phyloP scores from a whole-genome alignment of 2,329 filamentous ascomycete genomes.

The Curvularia eragrostidis region DNA sequence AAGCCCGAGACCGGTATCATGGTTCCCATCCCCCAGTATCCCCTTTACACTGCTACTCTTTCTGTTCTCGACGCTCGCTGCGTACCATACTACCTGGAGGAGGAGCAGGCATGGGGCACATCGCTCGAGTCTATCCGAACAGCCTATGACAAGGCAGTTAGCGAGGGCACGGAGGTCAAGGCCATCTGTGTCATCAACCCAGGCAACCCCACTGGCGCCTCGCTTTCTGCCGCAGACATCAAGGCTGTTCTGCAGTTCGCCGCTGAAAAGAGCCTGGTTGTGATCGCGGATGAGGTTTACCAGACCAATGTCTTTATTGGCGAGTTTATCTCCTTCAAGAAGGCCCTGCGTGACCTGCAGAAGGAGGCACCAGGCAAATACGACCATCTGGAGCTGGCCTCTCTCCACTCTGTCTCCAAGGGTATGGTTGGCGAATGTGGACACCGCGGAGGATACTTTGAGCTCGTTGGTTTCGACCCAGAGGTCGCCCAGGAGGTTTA shows the following conservation, averaged over 20 bases:
- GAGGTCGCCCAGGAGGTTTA: conserved; percentile 93
- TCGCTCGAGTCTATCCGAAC: conserved; percentile 78
- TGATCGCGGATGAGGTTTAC: conserved; percentile 97
- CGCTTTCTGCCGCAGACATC: conserved; percentile 78
- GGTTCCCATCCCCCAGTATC: conserved; percentile 96
- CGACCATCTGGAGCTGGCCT: conserved; percentile 85
- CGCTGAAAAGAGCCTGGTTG: conserved; percentile 80
- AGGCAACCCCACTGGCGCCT: conserved; percentile 94
- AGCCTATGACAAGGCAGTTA: conserved; percentile 75
- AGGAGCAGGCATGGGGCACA: conserved; percentile 85
- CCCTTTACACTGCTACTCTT: conserved; percentile 93
- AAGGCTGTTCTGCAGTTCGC: conserved; percentile 86
- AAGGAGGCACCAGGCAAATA: conserved; percentile 71
- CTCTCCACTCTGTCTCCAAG: conserved; percentile 93
- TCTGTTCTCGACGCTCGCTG: conserved; percentile 82
- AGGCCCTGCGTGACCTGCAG: conserved; percentile 81
- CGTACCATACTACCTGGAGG: conserved; percentile 94
- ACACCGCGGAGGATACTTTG: conserved; percentile 96
- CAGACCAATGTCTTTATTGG: conserved; percentile 98
- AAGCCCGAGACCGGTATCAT: conserved; percentile 80
- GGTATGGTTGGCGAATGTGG: conserved; percentile 99
- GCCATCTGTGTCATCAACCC: conserved; percentile 98
- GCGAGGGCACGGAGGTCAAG: conserved; percentile 82
- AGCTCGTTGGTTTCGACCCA: conserved; percentile 86
- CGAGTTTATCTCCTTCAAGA: conserved; percentile 95